Conservation (phyloP, 2,329 filamentous ascomycete species). For the Aspergillus brunneoviolaceus region DNA sequence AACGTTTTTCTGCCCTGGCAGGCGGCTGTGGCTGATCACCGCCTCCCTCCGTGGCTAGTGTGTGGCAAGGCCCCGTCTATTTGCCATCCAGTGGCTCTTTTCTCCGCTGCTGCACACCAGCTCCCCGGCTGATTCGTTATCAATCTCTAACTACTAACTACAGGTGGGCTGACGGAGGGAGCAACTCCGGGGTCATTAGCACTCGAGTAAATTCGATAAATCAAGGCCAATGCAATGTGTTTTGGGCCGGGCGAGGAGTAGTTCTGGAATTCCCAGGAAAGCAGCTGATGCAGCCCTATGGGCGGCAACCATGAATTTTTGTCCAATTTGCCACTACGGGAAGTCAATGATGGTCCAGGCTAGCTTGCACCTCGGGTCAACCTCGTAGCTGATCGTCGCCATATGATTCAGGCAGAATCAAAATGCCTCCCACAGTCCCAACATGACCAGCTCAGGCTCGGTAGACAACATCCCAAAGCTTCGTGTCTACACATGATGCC, state of each 20-base stretch:
- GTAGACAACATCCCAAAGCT: too few species aligned
- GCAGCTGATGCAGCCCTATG: neutral
- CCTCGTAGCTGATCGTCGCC: neutral
- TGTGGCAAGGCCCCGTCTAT: neutral
- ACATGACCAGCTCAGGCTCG: neutral
- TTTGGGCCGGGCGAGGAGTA: neutral
- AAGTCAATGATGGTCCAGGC: neutral
- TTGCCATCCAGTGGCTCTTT: neutral
- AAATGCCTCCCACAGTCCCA: neutral
- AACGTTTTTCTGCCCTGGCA: slow-evolving; percentile 29
- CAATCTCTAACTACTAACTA: neutral
- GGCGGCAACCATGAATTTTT: too few species aligned
- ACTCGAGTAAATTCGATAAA: too few species aligned
- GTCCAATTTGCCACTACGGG: neutral
- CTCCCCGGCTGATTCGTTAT: neutral
- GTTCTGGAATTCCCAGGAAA: neutral
- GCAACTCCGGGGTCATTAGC: neutral
- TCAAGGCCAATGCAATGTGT: too few species aligned
- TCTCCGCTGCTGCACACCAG: neutral
- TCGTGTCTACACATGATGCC: neutral
- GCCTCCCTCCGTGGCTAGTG: neutral
- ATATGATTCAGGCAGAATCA: neutral
- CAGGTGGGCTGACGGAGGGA: neutral
- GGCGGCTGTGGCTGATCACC: slow-evolving; percentile 7
- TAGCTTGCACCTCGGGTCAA: neutral